These are phyloP conservation scores for Phaffomyces thermotolerans DNA, from an alignment of 805 yeast genomes.

Conservation along the genomic window DNA sequence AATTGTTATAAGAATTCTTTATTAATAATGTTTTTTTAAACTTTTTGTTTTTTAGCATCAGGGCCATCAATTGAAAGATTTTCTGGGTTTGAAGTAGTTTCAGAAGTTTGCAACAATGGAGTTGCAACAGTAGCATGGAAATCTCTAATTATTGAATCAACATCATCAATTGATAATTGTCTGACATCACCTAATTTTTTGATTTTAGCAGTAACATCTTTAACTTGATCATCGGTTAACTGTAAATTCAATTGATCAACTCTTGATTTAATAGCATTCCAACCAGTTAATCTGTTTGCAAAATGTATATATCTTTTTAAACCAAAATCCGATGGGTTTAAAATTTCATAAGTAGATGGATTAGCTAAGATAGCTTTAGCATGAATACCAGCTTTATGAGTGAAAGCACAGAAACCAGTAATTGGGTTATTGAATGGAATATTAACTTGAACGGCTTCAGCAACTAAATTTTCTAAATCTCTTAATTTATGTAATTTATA, in stretches of 20 bases:
- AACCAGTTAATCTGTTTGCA: conserved; percentile 96
- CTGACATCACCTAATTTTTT: conserved; percentile 93
- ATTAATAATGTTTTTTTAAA: conserved; percentile 14
- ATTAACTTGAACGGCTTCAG: conserved; percentile 95
- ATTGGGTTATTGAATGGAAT: conserved; percentile 97
- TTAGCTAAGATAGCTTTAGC: conserved; percentile 98
- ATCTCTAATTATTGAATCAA: conserved; percentile 92
- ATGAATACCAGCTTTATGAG: conserved; percentile 99
- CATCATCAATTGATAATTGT: conserved; percentile 92
- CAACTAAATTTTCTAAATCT: conserved; percentile 92
- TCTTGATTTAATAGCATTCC: conserved; percentile 98
- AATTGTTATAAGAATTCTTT: neutral
- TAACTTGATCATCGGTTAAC: conserved; percentile 86
- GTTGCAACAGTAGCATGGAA: conserved; percentile 73
- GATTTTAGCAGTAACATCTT: conserved; percentile 90
- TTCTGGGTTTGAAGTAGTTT: conserved; percentile 20
- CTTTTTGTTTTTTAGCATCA: conserved; percentile 26
- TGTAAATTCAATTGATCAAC: conserved; percentile 93
- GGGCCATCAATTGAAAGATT: conserved; percentile 21
- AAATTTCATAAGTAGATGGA: conserved; percentile 97
- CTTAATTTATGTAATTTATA: conserved; percentile 93
- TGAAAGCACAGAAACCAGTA: conserved; percentile 98
- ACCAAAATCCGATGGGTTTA: conserved; percentile 93
- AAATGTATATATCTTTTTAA: conserved; percentile 93
- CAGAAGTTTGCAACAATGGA: conserved; percentile 33